These are phyloP conservation scores for Epichloe gansuensis DNA, from an alignment of 2,329 filamentous ascomycete species.

Conservation along the genomic window DNA sequence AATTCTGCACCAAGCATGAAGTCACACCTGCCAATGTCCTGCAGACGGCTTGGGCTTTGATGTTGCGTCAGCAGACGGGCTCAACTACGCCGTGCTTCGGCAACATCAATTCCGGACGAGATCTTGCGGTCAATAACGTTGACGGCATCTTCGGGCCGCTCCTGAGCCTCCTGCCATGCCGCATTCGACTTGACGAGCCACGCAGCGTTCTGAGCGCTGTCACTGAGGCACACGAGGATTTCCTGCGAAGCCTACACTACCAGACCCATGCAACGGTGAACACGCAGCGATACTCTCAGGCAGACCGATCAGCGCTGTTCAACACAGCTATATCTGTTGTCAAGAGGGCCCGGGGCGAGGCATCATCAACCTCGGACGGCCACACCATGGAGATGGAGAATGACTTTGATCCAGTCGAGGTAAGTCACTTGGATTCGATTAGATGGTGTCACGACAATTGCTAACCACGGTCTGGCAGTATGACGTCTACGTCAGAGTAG, in stretches of 20 bases:
- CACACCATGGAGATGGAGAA: too few relatives aligned
- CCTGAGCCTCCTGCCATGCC: not conserved
- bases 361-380: too few relatives aligned
- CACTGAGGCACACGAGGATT: not conserved
- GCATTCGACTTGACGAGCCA: not conserved
- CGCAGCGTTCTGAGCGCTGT: not conserved
- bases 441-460: too few relatives aligned
- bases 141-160: not conserved
- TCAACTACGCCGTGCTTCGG: not conserved
- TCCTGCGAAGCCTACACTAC: not conserved
- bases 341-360: too few relatives aligned
- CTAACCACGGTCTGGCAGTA: too few relatives aligned
- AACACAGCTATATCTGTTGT: too few relatives aligned
- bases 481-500: too few relatives aligned
- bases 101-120: not conserved
- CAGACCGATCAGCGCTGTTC: too few relatives aligned
- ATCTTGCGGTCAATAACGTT: not conserved
- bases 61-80: not conserved
- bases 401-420: too few relatives aligned
- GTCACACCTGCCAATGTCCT: conserved; percentile 4
- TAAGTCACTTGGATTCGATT: too few relatives aligned
- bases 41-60: not conserved
- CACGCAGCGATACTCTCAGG: too few relatives aligned
- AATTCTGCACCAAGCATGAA: conserved; percentile 5
- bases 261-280: not conserved